Evolutionary conservation across 2,329 filamentous ascomycete species (phyloP), one percentile per base, ranked within the genome.

Genomic region (Trichoderma sp.): DNA sequence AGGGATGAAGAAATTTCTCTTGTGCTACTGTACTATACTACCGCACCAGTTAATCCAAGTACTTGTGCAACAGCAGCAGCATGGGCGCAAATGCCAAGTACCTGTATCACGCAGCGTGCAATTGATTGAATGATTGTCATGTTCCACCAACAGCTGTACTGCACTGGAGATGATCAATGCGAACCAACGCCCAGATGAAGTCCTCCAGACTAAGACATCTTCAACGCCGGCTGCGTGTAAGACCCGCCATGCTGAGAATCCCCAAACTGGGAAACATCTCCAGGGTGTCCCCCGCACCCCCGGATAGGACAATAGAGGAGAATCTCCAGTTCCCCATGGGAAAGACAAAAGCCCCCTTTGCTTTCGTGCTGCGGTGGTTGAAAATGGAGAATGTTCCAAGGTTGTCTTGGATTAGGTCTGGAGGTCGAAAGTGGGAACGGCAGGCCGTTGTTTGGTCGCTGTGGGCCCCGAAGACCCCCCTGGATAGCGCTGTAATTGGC

Each of bases 311-410:
- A 64, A 35, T 42, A 42, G 65, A 17, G 42, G 52, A 48, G 53
- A 35, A 32, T 52, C 64, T 59, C 64, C 64, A 67, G 64, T 67
- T 67, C 54, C 64, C 64, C 64, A 59, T 66, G 54, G 64, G 64
- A 50, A 42, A 52, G 29, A 5, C 34, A 48, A 52, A 54, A 29
- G 52, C 56, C 56, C 48, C 32, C 48, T 37, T 60, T 45, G 60
- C 50, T 32, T 54, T 66, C 29, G 27, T 34, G 27, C 56, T 57
- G 63, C 53, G 1, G 42, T 25, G 50, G 19, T 32, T 64, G 48
- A 35, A 35, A 35, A 64, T 64, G 34, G 61, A 54, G 34, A 56
- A 27, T 17, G 1, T 22, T 29, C 39, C 39, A 42, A 25, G n/a
- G 22, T 48, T 64, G 32, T 32, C 35, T 53, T 53, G 15, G 39